These are phyloP conservation scores for Phytophthora ramorum DNA, from an alignment of 352 stramenopile species.

Conservation along the genomic window DNA sequence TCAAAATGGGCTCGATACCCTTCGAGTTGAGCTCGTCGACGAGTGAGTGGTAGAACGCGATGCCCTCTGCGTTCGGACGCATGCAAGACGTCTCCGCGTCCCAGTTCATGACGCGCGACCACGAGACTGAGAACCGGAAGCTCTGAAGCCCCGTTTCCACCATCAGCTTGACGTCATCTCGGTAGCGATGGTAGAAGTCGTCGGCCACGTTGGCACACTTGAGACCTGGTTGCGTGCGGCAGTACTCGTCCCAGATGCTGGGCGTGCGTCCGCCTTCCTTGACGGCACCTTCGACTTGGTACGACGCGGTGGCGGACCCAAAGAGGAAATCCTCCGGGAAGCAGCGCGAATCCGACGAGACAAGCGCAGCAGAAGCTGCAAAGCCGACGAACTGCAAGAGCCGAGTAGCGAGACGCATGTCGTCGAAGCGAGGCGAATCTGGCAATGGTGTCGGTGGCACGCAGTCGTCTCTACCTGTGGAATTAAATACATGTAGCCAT, in stretches of 20 bases:
- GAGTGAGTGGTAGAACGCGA: slow-evolving; percentile 93
- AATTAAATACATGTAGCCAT: not conserved
- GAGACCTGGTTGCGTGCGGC: slow-evolving; percentile 52
- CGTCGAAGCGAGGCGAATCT: no score
- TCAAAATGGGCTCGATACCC: slow-evolving; percentile 89
- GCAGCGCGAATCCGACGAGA: slow-evolving; percentile 32
- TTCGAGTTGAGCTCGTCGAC: slow-evolving; percentile 80
- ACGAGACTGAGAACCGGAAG: no score
- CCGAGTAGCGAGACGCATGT: not conserved
- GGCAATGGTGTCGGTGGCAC: no score
- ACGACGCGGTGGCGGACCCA: slow-evolving; percentile 88
- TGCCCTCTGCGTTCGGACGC: slow-evolving; percentile 76
- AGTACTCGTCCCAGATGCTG: slow-evolving; percentile 94
- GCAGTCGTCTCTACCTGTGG: no score
- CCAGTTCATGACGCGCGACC: slow-evolving; percentile 48
- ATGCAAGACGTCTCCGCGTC: slow-evolving; percentile 34
- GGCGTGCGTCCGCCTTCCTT: no score
- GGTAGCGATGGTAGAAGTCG: slow-evolving; percentile 92
- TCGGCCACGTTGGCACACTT: slow-evolving; percentile 91
- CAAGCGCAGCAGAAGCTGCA: not conserved
- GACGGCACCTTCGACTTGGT: slow-evolving; percentile 85
- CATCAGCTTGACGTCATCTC: slow-evolving; percentile 91
- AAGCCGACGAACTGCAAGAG: no score
- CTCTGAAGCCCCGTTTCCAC: no score
- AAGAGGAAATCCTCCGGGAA: slow-evolving; percentile 86